Percentiles rank a stretch among this genome's conserved stretches.
phyloP scores from a whole-genome alignment of 441 rosid genomes.

The Aleurites moluccanus region DNA sequence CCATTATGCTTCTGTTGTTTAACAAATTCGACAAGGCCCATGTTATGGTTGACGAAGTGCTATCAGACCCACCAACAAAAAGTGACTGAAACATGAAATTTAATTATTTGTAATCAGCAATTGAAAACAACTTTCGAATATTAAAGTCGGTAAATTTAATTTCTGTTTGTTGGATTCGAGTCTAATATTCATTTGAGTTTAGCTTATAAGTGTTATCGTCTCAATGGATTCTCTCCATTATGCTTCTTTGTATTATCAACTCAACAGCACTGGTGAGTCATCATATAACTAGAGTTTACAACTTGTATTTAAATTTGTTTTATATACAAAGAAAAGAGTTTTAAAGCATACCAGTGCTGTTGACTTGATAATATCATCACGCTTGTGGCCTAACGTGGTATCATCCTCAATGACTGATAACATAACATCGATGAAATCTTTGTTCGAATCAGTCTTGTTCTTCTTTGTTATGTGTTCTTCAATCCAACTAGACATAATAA shows the following conservation, averaged over 20 bases:
- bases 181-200: too few relatives aligned
- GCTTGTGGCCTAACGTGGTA: slow-evolving; percentile 1
- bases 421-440: slow-evolving; percentile 32
- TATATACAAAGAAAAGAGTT: too few relatives aligned
- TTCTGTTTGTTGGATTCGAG: too few relatives aligned
- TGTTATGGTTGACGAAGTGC: slow-evolving; percentile 37
- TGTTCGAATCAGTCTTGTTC: neutral
- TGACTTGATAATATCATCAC: slow-evolving; percentile 17
- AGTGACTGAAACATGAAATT: slow-evolving; percentile 31
- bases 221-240: too few relatives aligned
- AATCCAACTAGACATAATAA: slow-evolving; percentile 18
- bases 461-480: slow-evolving; percentile 17
- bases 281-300: too few relatives aligned
- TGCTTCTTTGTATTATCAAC: too few relatives aligned
- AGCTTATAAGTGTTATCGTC: too few relatives aligned
- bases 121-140: neutral
- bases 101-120: neutral
- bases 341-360: slow-evolving; percentile 13
- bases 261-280: too few relatives aligned
- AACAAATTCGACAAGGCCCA: slow-evolving; percentile 36
- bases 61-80: slow-evolving; percentile 50
- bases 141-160: neutral
- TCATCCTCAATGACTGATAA: slow-evolving; percentile 12
- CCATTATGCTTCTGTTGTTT: slow-evolving; percentile 37
- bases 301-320: too few relatives aligned